Base-by-base conservation (phyloP, 495 filamentous ascomycete genomes). In the Aspergillus haitiensis region DNA sequence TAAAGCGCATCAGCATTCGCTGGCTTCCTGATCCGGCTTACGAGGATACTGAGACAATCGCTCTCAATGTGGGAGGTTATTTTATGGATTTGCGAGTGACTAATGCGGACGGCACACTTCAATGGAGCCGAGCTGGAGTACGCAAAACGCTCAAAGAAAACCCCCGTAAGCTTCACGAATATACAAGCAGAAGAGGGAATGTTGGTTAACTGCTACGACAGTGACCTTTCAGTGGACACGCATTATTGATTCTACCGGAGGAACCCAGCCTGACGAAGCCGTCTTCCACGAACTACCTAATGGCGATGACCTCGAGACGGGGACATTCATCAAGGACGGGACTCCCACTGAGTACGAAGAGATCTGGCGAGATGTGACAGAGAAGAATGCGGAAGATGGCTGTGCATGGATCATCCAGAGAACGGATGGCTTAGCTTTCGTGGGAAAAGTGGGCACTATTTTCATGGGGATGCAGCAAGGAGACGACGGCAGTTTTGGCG, bases 31-130 rank as follows among this genome's bases (percentile, higher is more conserved):
- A 21, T 9, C 44, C 44, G 6, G 44, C 42, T 3, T 46, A 46
- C 15, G 42, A 46, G 18, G 42, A 46, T 7, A 15, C 42, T 15
- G 15, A 46, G 13, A 46, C 42, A n/a, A 16, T 46, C 15, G 42
- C 42, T 16, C 42, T 46, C 42, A 46, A 46, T 46, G 42, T 46
- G 7, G 42, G 42, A 46, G 42, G 42, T 7, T 46, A 46, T 16
- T 46, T 46, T 46, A 13, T 46, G 42, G 42, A 46, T 46, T 16
- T 46, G 12, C 11, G 42, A 18, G 42, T 46, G 15, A 16, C 42
- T 8, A 13, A 8, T 3, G 42, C 42, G 15, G 42, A 15, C 18
- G 13, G 42, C 15, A 6, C 12, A 8, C 42, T 46, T 5, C 42
- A 46, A 16, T 46, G 42, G 42, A 46, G 42, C 7, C 42, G 42